A percentile compares a stretch with the other conserved stretches of the same genome.
Evolutionary conservation across 2,329 filamentous ascomycete species (phyloP).

Genomic region (Aspergillus viridinutans): DNA sequence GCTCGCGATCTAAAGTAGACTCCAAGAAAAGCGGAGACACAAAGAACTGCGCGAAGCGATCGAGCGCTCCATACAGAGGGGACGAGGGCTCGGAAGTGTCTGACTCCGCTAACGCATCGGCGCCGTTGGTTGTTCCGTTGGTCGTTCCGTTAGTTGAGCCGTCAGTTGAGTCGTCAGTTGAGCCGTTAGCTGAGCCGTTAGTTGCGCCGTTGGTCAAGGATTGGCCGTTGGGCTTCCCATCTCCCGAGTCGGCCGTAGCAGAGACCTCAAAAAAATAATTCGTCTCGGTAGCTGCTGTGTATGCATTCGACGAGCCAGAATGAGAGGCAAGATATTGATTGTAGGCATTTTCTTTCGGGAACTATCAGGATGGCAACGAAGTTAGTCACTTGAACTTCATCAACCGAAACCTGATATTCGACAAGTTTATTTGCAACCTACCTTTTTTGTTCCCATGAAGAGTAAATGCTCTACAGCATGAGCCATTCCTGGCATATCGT

Average conservation of each 20-base stretch:
- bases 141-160: conserved; percentile 20
- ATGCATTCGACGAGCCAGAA: conserved; percentile 91
- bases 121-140: conserved; percentile 22
- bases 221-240: conserved; percentile 20
- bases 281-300: conserved; percentile 87
- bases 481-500: conserved; percentile 89
- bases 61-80: conserved; percentile 76
- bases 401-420: background rate
- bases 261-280: conserved; percentile 98
- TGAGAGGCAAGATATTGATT: conserved; percentile 86
- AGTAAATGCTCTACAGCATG: conserved; percentile 94
- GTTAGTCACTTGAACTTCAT: background rate
- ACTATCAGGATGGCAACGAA: conserved; percentile 45
- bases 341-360: conserved; percentile 92
- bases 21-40: conserved; percentile 80
- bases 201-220: conserved; percentile 23
- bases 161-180: conserved; percentile 20
- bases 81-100: conserved; percentile 34
- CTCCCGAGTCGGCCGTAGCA: conserved; percentile 59
- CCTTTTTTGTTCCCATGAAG: conserved; percentile 98
- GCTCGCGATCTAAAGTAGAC: conserved; percentile 78
- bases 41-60: conserved; percentile 93
- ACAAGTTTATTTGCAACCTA: conserved; percentile 28
- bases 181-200: conserved; percentile 20
- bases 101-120: conserved; percentile 11